Evolutionary conservation across 441 rosid genomes (phyloP), one percentile per base, ranked within the genome.

Genomic region (Pelargonium fulgidum): DNA sequence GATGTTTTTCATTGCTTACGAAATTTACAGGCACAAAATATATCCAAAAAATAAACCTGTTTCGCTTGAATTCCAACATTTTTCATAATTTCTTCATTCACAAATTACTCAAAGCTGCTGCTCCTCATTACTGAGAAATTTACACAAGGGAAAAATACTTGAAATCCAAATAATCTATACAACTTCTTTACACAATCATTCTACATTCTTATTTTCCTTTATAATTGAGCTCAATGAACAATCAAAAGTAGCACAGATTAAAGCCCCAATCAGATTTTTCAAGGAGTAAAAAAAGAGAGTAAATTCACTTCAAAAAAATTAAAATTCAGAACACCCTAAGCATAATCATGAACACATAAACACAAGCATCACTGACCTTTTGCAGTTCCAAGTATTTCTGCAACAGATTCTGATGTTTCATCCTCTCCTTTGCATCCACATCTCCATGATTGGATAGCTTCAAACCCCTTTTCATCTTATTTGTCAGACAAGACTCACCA

Each of bases 361-460:
- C 59, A 48, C 22, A 67, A 19, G 17, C 10, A 58, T 58, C 29
- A 33, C 80, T 65, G 54, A 82, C 87, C 85, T 82, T 84, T 52
- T 73, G 85, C 78, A 86, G 70, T 24, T 73, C 77, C 68, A 81
- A 56, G 69, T 63, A 86, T 47, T 84, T 86, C 65, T 78, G 75
- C 29, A 80, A 62, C 11, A 86, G 72, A 61, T 26, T 72, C 70
- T 82, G 80, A 54, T 79, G 72, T 68, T 80, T 81, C 64, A 74
- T 16, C 69, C 54, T 68, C 58, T 70, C 75, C 70, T 42, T 77
- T 36, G 65, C 73, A 70, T 76, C 75, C 65, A 72, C 82, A 4
- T 75, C 65, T n/a, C 63, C 70, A 54, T 22, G 41, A 58, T 65
- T 41, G 62, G 76, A 65, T 70, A 58, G 20, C 62, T 58, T 19